Evolutionary conservation across 768 basidiomycete species (phyloP), one percentile per base, ranked within the genome.

Genomic region (Hemileccinum impolitum): DNA sequence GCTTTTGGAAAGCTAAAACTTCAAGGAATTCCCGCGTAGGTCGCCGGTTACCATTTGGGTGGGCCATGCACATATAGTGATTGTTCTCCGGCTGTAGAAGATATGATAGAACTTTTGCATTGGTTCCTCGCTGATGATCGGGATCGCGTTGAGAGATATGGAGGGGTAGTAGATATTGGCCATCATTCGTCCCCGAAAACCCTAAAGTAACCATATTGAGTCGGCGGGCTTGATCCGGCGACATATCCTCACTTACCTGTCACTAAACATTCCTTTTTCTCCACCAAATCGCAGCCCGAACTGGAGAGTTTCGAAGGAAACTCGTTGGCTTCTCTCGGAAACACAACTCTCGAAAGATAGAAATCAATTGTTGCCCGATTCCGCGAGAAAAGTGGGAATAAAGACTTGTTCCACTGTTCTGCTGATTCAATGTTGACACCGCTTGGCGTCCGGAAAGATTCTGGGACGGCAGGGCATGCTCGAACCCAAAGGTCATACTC

Each of bases 271-370:
- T 25, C 39, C 25, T 39, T 39, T 15, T 23, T 37, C 25, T 53
- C 51, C 4, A 34, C 47, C 14, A 52, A 17, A 26, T 52, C 51
- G 47, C 51, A 52, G 15, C 43, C 43, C 2, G 55, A 59, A 18
- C 61, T 53, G 14, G 61, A 43, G 14, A 66, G 30, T 4, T 43
- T 51, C 7, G 6, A 55, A 43, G 34, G 68, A 48, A 31, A 70
- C 57, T 18, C 57, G 43, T 50, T 65, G 5, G 39, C 35, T 21
- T 72, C 68, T 30, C 67, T 73, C 6, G 78, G 79, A 50, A 80
- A 78, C 10, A 80, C 79, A 3, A 74, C 56, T 14, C 65, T 57
- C 0, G 71, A 59, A 17, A 80, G 63, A 58, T 68, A 80, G 56
- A 80, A 80, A 41, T 80, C 67, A 9, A 66, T 49, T 6, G 55